Conservation (phyloP, 352 stramenopile species). For the Pythium oligandrum region DNA sequence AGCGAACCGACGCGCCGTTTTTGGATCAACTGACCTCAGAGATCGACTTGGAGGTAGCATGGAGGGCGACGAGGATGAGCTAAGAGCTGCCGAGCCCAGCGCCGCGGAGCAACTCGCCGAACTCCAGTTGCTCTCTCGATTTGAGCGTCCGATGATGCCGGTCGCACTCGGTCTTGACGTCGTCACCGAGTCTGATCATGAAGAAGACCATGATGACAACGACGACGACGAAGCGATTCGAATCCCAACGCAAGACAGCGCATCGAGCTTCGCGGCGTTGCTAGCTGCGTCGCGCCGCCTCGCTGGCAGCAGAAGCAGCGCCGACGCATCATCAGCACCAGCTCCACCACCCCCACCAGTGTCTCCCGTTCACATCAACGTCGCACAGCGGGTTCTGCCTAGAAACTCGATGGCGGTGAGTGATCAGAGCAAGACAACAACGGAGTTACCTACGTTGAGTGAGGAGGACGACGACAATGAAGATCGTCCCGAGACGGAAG, state of each 20-base stretch:
- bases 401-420: no score
- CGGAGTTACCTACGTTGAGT: conserved; percentile 11
- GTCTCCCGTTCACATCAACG: not conserved
- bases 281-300: conserved; percentile 16
- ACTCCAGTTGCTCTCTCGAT: conserved; percentile 37
- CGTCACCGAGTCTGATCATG: conserved; percentile 4
- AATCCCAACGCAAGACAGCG: not conserved
- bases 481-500: not conserved
- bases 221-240: conserved; percentile 2
- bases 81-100: not conserved
- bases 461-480: conserved; percentile 12
- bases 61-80: not conserved
- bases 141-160: conserved; percentile 17
- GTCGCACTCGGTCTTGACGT: not conserved
- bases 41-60: not conserved
- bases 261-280: conserved; percentile 12
- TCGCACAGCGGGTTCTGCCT: not conserved
- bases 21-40: not conserved
- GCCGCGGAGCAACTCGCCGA: conserved; percentile 36
- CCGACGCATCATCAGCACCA: not conserved
- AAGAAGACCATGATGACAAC: not conserved
- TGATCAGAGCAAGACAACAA: not conserved
- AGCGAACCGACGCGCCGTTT: not conserved
- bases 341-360: not conserved
- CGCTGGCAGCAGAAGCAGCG: not conserved